A percentile compares a stretch with the other conserved stretches of the same genome.
Conservation (phyloP, 2,329 filamentous ascomycete species). For the Trichoderma lentiforme region DNA sequence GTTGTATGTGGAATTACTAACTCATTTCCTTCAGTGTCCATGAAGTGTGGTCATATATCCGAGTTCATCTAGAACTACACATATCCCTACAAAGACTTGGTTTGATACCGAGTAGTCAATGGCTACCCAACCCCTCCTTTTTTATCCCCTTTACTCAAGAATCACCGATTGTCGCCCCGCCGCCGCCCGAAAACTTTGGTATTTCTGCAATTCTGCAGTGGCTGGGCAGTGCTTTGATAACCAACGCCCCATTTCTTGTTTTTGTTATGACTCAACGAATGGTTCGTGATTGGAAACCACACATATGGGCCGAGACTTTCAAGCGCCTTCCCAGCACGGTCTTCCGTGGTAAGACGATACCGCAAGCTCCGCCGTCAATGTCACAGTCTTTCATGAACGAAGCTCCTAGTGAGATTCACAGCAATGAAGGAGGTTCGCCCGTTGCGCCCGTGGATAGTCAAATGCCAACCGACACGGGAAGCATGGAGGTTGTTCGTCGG, state of each 20-base stretch:
- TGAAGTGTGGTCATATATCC: constrained; percentile 41
- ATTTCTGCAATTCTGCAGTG: constrained; percentile 41
- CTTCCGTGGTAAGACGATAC: constrained; percentile 28
- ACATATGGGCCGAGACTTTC: constrained; percentile 40
- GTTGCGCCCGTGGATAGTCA: constrained; percentile 26
- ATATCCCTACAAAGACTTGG: constrained; percentile 52
- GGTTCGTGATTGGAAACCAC: constrained; percentile 34
- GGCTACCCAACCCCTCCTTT: constrained; percentile 46
- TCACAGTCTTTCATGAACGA: constrained; percentile 4
- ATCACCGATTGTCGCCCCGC: constrained; percentile 49
- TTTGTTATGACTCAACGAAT: constrained; percentile 44
- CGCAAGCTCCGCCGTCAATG: constrained; percentile 21
- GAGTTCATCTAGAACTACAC: constrained; percentile 51
- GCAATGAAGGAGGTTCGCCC: neutral
- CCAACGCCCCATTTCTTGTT: constrained; percentile 45
- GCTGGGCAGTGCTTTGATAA: constrained; percentile 41
- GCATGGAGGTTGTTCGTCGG: constrained; percentile 37
- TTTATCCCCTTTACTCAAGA: constrained; percentile 53
- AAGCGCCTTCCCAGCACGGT: constrained; percentile 39
- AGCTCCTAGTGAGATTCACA: neutral
- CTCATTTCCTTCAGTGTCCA: constrained; percentile 25
- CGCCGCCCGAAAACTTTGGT: constrained; percentile 39
- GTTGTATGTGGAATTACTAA: neutral
- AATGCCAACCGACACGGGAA: constrained; percentile 25
- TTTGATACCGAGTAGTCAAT: constrained; percentile 40